phyloP scores from a whole-genome alignment of 306 rosid species.

The Acacia melanoxylon region DNA sequence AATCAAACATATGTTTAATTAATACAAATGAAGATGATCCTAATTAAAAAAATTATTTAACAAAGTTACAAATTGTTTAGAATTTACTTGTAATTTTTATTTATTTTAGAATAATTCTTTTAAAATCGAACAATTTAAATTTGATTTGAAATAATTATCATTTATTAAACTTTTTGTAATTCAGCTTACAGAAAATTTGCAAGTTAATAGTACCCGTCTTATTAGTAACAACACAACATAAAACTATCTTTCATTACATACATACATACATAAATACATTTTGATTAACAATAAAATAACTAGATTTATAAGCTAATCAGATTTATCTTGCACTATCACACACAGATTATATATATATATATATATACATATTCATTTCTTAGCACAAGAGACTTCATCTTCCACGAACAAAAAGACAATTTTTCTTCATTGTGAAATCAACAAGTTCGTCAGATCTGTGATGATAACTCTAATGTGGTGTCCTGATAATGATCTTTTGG shows the following conservation, averaged over 20 bases:
- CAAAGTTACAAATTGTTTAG: neutral
- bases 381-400: neutral
- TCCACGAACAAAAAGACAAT: neutral
- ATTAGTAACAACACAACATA: neutral
- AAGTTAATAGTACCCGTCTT: neutral
- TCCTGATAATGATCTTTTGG: constrained; percentile 38
- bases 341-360: no score
- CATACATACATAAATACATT: neutral
- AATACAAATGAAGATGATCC: neutral
- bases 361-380: neutral
- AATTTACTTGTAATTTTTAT: neutral
- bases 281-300: neutral
- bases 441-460: constrained; percentile 32
- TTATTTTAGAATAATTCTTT: neutral
- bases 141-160: neutral
- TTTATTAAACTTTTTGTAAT: neutral
- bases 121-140: neutral
- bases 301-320: neutral
- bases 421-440: constrained; percentile 5
- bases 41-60: neutral
- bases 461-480: constrained; percentile 48
- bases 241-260: neutral
- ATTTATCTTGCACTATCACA: no score
- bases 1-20: neutral
- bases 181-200: neutral